Base-by-base conservation (phyloP, 495 filamentous ascomycete species). In the Chaetomium cochliodes region DNA sequence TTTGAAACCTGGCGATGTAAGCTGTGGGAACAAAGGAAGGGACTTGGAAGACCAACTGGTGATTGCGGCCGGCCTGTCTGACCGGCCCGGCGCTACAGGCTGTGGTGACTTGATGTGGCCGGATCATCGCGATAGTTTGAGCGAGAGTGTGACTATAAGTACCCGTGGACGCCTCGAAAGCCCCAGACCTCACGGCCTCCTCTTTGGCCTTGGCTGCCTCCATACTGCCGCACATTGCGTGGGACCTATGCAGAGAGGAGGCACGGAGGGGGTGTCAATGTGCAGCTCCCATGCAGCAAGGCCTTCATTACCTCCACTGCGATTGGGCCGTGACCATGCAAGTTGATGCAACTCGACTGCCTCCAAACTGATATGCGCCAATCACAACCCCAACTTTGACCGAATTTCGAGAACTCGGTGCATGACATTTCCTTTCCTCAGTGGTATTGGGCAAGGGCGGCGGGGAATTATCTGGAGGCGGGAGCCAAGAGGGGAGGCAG, bases 251-350 rank as follows among this genome's bases (percentile, higher is more conserved):
- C 1, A 23, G 23, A 7, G 22, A 51, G 25, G 23, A 25, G 23
- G n/a, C n/a, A n/a, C n/a, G n/a, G n/a, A n/a, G n/a, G n/a, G n/a
- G 23, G 22, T 8, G 13, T 18, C 41, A 18, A 44, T 44, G 3
- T 44, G 49, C 11, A 26, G 49, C 2, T 51, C 11, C 25, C 23
- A 56, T 67, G 20, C 71, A 60, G 28, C 28, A 30, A 30, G 28
- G 28, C 28, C 23, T n/a, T 28, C 49, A 8, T 26, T 6, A 23
- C 6, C 23, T 51, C 22, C 23, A 25, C 49, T 8, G 22, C 23
- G 49, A 51, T 51, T 51, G 49, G 49, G 49, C 25, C 22, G 9
- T 11, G 11, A 8, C 22, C 23, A 51, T 51, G 49, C 49, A 51
- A 18, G 5, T 47, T 4, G 16, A 30, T 30, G 49, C 49, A 51